Evolutionary conservation across 257 asterid genomes (phyloP), one percentile per base, ranked within the genome.

Genomic region (Solanum paucissectum): DNA sequence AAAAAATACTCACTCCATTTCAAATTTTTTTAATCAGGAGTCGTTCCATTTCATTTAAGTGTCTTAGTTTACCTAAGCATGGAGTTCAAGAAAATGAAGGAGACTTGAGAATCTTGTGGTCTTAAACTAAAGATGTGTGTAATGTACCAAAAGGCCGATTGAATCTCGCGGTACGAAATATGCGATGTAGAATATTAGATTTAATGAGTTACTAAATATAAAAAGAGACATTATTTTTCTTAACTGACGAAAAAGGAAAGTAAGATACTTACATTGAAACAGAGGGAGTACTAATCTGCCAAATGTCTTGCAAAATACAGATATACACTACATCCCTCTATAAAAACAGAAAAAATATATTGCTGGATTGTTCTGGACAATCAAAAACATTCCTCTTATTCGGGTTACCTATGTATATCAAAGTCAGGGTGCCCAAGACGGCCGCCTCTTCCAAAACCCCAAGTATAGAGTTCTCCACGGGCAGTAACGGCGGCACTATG

Each of bases 381-480:
- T 42, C 76, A 49, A 87, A 86, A 87, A 44, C 4, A 37, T 36
- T 40, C 40, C 12, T 72, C 86, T 21, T 68, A 85, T 40, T 46
- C 71, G 18, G 76, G 42, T 89, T 90, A 97, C 99, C 99, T 97
- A 89, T 97, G 99, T 88, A 97, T 97, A 89, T 97, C 99, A 85
- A 97, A 95, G 62, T 95, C 99, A 38, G 99, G 99, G 89, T 95
- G 98, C 87, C 99, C 99, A 86, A 97, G 97, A 76, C 99, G 98
- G 88, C 99, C 99, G 66, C 99, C 99, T 91, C 99, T 93, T 85
- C 99, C 99, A 87, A 96, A 97, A 12, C 99, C 99, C 99, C 99
- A 97, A 21, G 98, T 94, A 92, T 95, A 96, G 87, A 97, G 96
- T 94, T 97, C 98, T 79, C 99, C 98, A 60, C 90, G 83, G 49